Conservation (phyloP, 108 stramenopile species). For the Ochromonas danica region DNA sequence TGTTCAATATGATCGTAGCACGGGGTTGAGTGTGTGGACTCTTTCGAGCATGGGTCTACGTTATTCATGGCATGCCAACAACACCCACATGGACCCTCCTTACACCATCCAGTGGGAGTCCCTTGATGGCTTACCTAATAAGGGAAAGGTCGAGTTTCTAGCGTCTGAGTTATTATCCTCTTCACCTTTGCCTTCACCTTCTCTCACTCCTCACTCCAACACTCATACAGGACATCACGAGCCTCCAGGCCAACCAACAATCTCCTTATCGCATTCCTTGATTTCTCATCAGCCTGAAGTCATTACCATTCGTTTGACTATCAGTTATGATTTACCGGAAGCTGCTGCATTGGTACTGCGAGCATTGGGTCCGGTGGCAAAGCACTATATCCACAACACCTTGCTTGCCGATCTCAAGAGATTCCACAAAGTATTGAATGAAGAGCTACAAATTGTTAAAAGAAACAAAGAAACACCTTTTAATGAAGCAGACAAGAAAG, state of each 20-base stretch:
- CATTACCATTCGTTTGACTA: background rate
- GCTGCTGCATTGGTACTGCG: background rate
- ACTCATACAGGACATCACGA: too few relatives aligned
- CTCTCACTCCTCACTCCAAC: too few relatives aligned
- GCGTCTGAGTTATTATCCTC: background rate
- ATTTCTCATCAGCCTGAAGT: background rate
- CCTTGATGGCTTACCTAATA: background rate
- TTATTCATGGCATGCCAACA: slow-evolving; percentile 5
- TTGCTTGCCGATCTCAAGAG: background rate
- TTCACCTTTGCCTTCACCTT: background rate
- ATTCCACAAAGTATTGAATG: background rate
- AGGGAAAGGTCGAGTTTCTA: background rate
- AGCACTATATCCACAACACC: background rate
- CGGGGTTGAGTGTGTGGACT: background rate
- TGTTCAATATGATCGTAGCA: background rate
- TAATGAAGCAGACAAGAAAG: too few relatives aligned
- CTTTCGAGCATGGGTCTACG: background rate
- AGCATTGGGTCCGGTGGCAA: slow-evolving; percentile 3
- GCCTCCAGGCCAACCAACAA: too few relatives aligned
- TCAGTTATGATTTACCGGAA: background rate
- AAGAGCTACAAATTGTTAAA: too few relatives aligned
- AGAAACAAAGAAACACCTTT: too few relatives aligned
- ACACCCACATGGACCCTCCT: background rate
- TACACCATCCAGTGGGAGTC: slow-evolving; percentile 20
- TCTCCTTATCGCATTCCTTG: background rate